Evolutionary conservation across 2,329 filamentous ascomycete genomes (phyloP).

Genomic region (Chaetothyriales sp.): DNA sequence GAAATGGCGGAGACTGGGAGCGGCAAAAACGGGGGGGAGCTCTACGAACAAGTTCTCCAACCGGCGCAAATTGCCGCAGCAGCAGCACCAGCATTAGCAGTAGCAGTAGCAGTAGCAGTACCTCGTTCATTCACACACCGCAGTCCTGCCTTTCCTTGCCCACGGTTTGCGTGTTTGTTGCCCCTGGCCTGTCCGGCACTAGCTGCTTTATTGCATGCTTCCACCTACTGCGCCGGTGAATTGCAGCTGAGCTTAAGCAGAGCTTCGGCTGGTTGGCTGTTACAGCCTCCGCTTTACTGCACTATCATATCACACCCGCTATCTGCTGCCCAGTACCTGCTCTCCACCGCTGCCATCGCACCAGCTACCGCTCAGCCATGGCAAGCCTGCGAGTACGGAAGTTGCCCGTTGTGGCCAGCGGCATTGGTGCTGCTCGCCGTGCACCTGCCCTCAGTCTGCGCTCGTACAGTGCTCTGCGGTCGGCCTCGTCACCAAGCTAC

Average conservation of each 20-base stretch:
- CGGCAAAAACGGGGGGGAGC: neutral
- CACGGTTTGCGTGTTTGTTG: too few species aligned
- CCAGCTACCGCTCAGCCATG: constrained; percentile 7
- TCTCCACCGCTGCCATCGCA: neutral
- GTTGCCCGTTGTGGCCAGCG: constrained; percentile 12
- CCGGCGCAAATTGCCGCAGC: neutral
- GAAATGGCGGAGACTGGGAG: neutral
- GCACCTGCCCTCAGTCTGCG: constrained; percentile 6
- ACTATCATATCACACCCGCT: neutral
- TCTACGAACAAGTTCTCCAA: neutral
- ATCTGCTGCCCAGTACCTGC: neutral
- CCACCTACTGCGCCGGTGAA: neutral
- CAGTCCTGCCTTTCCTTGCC: neutral
- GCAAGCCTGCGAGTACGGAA: constrained; percentile 14
- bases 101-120: neutral
- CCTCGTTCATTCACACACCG: neutral
- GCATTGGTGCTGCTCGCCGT: constrained; percentile 10
- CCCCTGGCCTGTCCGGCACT: too few species aligned
- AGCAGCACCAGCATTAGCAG: neutral
- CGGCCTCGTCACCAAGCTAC: constrained; percentile 5
- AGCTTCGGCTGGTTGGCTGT: neutral
- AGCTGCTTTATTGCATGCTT: neutral
- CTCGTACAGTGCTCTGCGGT: constrained; percentile 12
- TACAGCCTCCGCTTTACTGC: neutral
- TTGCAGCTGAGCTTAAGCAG: neutral